phyloP scores from a whole-genome alignment of 208 protist species.

The Leishmania turanica region DNA sequence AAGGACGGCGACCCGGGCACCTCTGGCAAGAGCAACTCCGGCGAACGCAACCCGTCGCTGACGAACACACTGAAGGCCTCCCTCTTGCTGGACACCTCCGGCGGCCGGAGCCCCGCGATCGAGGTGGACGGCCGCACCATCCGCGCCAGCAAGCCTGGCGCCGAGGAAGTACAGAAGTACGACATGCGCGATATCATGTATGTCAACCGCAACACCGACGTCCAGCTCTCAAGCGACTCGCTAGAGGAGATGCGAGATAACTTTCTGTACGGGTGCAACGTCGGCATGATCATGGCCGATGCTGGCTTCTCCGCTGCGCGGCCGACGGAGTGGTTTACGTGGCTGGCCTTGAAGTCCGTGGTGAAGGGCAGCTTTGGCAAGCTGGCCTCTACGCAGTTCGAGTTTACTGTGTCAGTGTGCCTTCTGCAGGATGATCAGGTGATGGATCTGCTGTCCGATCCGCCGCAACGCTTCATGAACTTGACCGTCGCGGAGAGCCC shows the following conservation, averaged over 20 bases:
- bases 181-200: constrained; percentile 63
- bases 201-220: constrained; percentile 36
- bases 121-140: constrained; percentile 66
- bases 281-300: constrained; percentile 70
- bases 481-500: constrained; percentile 72
- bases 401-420: constrained; percentile 67
- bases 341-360: constrained; percentile 56
- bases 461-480: constrained; percentile 33
- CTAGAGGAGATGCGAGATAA: constrained; percentile 66
- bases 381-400: constrained; percentile 25
- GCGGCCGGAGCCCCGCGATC: constrained; percentile 15
- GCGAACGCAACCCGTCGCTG: constrained; percentile 41
- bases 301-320: constrained; percentile 40
- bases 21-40: constrained; percentile 33
- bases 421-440: constrained; percentile 75
- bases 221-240: constrained; percentile 45
- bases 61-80: constrained; percentile 56
- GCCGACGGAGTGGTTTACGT: constrained; percentile 68
- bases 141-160: constrained; percentile 43
- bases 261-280: constrained; percentile 65
- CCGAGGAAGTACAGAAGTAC: constrained; percentile 72
- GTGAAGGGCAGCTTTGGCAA: constrained; percentile 58
- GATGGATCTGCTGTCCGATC: constrained; percentile 57
- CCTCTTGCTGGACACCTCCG: constrained; percentile 48
- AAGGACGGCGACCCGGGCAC: constrained; percentile 63